These are phyloP conservation scores for Zalerion maritima DNA, from an alignment of 495 filamentous ascomycete species.

Conservation along the genomic window DNA sequence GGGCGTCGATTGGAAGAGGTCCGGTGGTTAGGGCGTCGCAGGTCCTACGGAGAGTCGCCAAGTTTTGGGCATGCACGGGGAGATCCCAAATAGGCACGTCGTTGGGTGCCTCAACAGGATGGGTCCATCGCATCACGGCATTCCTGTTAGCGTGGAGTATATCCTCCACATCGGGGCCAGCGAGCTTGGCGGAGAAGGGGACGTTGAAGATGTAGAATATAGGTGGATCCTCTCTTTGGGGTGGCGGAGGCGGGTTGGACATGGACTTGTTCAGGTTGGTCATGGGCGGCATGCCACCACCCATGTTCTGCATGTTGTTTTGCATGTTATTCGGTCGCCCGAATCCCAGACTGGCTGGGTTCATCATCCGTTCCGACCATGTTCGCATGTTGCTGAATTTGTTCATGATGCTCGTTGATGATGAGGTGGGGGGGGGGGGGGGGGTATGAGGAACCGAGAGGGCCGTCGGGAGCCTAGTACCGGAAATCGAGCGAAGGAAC, in stretches of 20 bases:
- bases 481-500: constrained; percentile 15
- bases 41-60: constrained; percentile 57
- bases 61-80: constrained; percentile 74
- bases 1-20: constrained; percentile 59
- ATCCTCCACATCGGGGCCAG: constrained; percentile 81
- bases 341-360: constrained; percentile 64
- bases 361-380: constrained; percentile 85
- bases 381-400: constrained; percentile 90
- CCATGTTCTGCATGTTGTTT: too few relatives aligned
- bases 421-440: constrained; percentile 19
- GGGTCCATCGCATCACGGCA: constrained; percentile 78
- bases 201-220: constrained; percentile 81
- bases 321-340: constrained; percentile 50
- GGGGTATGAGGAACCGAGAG: constrained; percentile 13
- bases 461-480: constrained; percentile 6
- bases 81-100: constrained; percentile 71
- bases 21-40: constrained; percentile 62
- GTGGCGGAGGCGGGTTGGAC: constrained; percentile 45
- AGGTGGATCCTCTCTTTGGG: constrained; percentile 48
- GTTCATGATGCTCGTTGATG: constrained; percentile 94
- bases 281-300: too few relatives aligned
- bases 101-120: constrained; percentile 71
- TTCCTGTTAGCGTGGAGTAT: constrained; percentile 76
- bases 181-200: constrained; percentile 79
- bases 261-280: constrained; percentile 46